Evolutionary conservation across 2,329 filamentous ascomycete species (phyloP).

Genomic region (Alternaria ventricosa): DNA sequence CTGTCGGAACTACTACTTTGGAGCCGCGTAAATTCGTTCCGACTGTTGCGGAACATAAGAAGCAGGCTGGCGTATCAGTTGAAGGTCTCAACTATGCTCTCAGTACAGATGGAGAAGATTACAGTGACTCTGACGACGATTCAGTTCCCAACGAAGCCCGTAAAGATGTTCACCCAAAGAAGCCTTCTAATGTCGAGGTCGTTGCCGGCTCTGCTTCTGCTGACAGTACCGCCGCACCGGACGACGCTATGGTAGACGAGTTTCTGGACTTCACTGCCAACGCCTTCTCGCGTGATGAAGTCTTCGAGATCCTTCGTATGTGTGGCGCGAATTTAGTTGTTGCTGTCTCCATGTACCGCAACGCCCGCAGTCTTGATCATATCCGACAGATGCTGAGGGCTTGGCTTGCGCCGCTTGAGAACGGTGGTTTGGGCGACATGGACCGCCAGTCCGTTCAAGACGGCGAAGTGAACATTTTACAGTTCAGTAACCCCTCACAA

Average conservation of each 20-base stretch:
- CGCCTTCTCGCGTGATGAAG: not conserved
- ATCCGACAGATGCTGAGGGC: not conserved
- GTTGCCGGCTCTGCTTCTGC: not conserved
- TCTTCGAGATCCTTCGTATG: not conserved
- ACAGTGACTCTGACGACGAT: not conserved
- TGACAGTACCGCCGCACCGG: not conserved
- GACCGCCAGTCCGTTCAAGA: not conserved
- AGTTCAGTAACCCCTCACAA: not conserved
- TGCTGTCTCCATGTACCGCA: not conserved
- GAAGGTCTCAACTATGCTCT: not conserved
- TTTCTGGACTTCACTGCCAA: not conserved
- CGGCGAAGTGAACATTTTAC: not conserved
- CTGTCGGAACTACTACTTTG: not conserved
- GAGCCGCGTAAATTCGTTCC: not conserved
- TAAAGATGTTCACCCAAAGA: too few relatives aligned
- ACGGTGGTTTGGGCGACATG: not conserved
- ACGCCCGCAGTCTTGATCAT: not conserved
- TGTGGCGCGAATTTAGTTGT: not conserved
- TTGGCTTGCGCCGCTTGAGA: not conserved
- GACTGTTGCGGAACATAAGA: not conserved
- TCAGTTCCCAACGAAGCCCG: not conserved
- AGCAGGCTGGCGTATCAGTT: not conserved
- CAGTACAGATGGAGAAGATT: not conserved
- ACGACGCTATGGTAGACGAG: not conserved
- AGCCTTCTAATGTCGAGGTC: not conserved